phyloP scores from a whole-genome alignment of 2,329 filamentous ascomycete genomes.

The Zopfia rhizophila region DNA sequence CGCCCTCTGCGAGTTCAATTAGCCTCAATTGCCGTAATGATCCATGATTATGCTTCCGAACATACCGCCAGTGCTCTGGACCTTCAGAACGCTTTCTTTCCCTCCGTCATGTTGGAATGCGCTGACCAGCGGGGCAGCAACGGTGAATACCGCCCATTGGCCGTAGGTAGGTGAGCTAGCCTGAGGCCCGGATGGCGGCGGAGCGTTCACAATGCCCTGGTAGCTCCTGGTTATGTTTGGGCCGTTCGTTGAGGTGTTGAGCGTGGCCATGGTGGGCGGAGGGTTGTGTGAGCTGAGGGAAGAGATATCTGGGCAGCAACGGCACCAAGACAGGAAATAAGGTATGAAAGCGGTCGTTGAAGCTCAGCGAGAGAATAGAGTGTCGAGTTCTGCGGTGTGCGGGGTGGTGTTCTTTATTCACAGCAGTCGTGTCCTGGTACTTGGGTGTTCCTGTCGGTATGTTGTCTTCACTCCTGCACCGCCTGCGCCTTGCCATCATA shows the following conservation, averaged over 20 bases:
- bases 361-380: not conserved
- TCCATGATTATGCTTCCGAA: conserved; percentile 15
- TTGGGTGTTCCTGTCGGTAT: not conserved
- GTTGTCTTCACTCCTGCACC: too few relatives aligned
- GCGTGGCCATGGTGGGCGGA: conserved; percentile 75
- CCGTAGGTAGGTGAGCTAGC: conserved; percentile 81
- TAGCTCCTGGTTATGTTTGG: conserved; percentile 67
- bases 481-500: too few relatives aligned
- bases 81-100: conserved; percentile 96
- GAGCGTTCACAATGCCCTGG: conserved; percentile 72
- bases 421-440: too few relatives aligned
- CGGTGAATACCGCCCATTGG: conserved; percentile 94
- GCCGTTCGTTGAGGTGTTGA: conserved; percentile 65
- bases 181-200: conserved; percentile 65
- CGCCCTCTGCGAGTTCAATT: conserved; percentile 73
- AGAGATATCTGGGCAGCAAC: too few relatives aligned
- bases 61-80: conserved; percentile 87
- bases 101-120: conserved; percentile 86
- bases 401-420: not conserved
- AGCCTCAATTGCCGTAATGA: conserved; percentile 30
- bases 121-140: conserved; percentile 90
- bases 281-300: conserved; percentile 52
- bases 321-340: too few relatives aligned
- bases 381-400: too few relatives aligned
- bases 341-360: not conserved